These are phyloP conservation scores for Inga laurina DNA, from an alignment of 306 rosid species.

Conservation along the genomic window DNA sequence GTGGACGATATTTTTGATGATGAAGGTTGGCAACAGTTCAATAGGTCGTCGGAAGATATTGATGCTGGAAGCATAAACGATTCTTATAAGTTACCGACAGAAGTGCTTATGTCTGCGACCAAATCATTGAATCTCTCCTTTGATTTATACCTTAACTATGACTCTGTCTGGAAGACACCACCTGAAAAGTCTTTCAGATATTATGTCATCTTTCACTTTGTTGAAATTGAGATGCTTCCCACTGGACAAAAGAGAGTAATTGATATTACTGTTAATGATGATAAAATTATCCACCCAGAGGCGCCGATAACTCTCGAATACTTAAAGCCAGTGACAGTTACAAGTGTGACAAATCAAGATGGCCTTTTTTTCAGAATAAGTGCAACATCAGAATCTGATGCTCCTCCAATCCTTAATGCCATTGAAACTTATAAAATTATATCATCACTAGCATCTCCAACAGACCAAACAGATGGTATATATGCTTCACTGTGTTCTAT, in stretches of 20 bases:
- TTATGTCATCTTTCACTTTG: not conserved
- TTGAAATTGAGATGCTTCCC: not conserved
- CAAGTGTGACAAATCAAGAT: not conserved
- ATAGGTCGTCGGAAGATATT: not conserved
- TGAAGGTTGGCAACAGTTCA: not conserved
- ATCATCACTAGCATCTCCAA: not conserved
- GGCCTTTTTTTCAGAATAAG: not conserved
- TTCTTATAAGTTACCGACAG: not conserved
- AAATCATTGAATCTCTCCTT: not conserved
- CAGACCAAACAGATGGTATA: not conserved
- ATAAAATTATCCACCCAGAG: not conserved
- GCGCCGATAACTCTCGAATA: not conserved
- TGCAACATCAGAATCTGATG: not conserved
- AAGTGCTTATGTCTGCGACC: conserved; percentile 17
- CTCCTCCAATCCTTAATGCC: not conserved
- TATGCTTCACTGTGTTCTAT: not conserved
- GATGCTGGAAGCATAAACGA: not conserved
- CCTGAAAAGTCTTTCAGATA: not conserved
- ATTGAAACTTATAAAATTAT: not conserved
- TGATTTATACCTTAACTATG: no score
- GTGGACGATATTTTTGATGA: fast-evolving
- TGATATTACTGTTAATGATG: not conserved
- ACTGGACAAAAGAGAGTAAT: not conserved
- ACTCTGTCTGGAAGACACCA: not conserved
- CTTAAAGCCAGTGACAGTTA: not conserved